Conservation (phyloP, 768 basidiomycete species). For the Candolleomyces efflorescens region DNA sequence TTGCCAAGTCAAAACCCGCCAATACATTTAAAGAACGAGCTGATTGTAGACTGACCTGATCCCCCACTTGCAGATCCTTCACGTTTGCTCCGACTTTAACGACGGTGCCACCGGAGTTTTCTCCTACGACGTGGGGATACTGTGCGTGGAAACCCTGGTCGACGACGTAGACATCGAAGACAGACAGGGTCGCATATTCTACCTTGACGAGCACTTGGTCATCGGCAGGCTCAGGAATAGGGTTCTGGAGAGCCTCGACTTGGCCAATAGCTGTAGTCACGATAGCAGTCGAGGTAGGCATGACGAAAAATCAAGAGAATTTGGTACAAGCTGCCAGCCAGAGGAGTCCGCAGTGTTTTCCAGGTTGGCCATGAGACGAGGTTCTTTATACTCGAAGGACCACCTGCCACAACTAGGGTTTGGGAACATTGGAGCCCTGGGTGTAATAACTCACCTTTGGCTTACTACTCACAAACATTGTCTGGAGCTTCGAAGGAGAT, state of each 20-base stretch:
- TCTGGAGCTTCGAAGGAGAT: no score
- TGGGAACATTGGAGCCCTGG: no score
- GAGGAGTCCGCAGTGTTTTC: no score
- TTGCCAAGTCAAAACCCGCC: no score
- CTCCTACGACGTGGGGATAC: constrained; percentile 35
- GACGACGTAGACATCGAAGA: constrained; percentile 35
- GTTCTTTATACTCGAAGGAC: no score
- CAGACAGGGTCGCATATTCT: constrained; percentile 34
- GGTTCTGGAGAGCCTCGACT: constrained; percentile 31
- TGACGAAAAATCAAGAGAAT: not conserved
- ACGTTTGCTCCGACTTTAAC: constrained; percentile 31
- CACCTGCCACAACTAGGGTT: no score
- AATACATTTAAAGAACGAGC: not conserved
- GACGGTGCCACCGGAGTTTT: constrained; percentile 35
- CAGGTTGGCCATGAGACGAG: no score
- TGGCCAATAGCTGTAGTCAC: constrained; percentile 31
- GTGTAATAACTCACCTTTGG: no score
- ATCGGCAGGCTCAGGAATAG: constrained; percentile 28
- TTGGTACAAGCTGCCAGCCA: no score
- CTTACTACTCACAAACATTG: no score
- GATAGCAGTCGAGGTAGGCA: constrained; percentile 39
- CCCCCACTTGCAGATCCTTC: constrained; percentile 30
- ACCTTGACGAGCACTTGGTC: constrained; percentile 40
- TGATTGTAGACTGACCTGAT: constrained; percentile 26
- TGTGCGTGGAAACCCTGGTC: constrained; percentile 28